Conservation (phyloP, 176 grass and related monocot genomes). For the Zea luxurians region DNA sequence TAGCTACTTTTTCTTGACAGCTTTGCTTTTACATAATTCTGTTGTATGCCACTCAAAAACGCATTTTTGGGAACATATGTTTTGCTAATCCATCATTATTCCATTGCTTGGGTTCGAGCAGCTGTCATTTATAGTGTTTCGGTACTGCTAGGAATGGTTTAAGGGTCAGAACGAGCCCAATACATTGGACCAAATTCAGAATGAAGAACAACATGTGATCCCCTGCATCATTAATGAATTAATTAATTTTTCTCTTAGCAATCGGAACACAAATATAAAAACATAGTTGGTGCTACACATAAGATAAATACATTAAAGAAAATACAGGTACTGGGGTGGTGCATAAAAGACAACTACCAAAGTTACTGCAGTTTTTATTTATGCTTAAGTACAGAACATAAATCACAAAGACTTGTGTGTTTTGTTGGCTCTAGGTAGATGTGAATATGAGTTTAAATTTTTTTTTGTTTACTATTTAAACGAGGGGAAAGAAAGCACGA, state of each 20-base stretch:
- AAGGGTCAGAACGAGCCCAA: conserved; percentile 65
- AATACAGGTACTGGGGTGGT: too few species aligned
- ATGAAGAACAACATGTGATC: conserved; percentile 80
- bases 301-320: too few species aligned
- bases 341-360: too few species aligned
- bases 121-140: conserved; percentile 4
- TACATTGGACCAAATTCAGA: conserved; percentile 48
- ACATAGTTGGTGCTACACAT: too few species aligned
- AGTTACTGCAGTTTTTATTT: too few species aligned
- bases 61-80: background rate
- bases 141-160: conserved; percentile 67
- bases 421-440: too few species aligned
- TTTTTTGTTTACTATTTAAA: too few species aligned
- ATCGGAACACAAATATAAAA: background rate
- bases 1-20: background rate
- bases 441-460: too few species aligned
- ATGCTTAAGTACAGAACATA: too few species aligned
- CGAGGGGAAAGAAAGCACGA: too few species aligned
- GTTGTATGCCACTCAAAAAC: background rate
- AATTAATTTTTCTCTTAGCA: background rate
- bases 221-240: conserved; percentile 42
- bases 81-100: conserved; percentile 10
- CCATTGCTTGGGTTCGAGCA: background rate
- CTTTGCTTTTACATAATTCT: background rate
- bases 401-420: too few species aligned